These are phyloP conservation scores for Cryptosporidium ubiquitum DNA, from an alignment of 169 alveolate genomes.

Conservation along the genomic window DNA sequence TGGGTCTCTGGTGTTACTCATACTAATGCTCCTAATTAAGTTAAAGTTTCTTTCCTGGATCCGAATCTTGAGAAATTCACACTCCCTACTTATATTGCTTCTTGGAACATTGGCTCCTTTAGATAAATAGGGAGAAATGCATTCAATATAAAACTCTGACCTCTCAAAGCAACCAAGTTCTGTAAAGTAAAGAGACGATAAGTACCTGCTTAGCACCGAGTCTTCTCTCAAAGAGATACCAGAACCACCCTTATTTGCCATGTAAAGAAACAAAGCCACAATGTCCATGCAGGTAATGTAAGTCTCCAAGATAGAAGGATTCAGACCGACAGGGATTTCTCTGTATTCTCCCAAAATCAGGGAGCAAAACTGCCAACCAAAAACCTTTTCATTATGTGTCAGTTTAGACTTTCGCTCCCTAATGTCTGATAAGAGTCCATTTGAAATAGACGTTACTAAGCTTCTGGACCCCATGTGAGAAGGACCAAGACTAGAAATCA, in stretches of 20 bases:
- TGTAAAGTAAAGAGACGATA: slow-evolving; percentile 25
- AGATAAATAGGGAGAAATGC: neutral
- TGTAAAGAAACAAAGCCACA: neutral
- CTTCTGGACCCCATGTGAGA: slow-evolving; percentile 48
- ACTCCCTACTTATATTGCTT: neutral
- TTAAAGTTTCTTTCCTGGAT: slow-evolving; percentile 18
- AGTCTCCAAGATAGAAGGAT: neutral
- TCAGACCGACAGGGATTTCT: slow-evolving; percentile 6
- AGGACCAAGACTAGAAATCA: slow-evolving; percentile 26
- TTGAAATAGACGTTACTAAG: neutral
- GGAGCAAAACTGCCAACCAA: slow-evolving; percentile 53
- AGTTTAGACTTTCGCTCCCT: neutral
- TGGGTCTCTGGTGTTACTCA: neutral
- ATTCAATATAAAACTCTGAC: slow-evolving; percentile 20
- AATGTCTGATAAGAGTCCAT: slow-evolving; percentile 8
- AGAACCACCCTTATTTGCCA: neutral
- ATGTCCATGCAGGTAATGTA: slow-evolving; percentile 43
- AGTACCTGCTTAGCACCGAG: slow-evolving; percentile 16
- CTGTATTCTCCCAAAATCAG: slow-evolving; percentile 17
- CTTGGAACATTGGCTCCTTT: neutral
- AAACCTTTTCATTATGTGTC: slow-evolving; percentile 17
- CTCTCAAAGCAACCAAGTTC: slow-evolving; percentile 42
- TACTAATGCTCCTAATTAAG: neutral
- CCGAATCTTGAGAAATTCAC: slow-evolving; percentile 19
- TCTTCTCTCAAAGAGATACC: neutral